These are phyloP conservation scores for Aspergillus nomiae DNA, from an alignment of 2,329 filamentous ascomycete species.

Conservation along the genomic window DNA sequence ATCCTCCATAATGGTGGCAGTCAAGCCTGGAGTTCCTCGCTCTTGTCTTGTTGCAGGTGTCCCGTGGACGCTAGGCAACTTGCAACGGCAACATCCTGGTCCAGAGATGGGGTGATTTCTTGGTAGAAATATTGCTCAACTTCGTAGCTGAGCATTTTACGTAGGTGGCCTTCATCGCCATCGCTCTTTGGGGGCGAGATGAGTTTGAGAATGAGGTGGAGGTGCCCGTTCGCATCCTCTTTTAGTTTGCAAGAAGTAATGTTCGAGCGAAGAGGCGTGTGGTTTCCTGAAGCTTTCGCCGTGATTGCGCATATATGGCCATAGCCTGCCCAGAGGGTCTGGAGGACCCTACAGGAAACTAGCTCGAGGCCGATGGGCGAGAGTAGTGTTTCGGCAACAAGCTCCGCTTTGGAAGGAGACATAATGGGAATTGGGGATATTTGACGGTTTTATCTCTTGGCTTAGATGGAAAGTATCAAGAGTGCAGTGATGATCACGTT, in stretches of 20 bases:
- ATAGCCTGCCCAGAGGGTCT: slow-evolving; percentile 53
- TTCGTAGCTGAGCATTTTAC: slow-evolving; percentile 68
- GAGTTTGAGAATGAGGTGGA: slow-evolving; percentile 59
- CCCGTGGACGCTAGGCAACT: slow-evolving; percentile 52
- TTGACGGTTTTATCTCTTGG: not conserved
- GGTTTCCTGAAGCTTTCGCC: slow-evolving; percentile 39
- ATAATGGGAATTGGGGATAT: not conserved
- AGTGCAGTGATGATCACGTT: not conserved
- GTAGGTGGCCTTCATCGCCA: slow-evolving; percentile 61
- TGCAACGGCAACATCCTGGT: slow-evolving; percentile 50
- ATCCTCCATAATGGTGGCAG: slow-evolving; percentile 62
- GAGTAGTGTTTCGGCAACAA: not conserved
- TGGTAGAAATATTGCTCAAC: slow-evolving; percentile 69
- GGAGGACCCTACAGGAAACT: slow-evolving; percentile 34
- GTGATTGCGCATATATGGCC: slow-evolving; percentile 59
- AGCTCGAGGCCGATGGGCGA: slow-evolving; percentile 22
- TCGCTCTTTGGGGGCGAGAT: slow-evolving; percentile 54
- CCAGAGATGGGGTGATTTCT: slow-evolving; percentile 55
- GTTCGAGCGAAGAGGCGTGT: not conserved
- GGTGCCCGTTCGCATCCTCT: slow-evolving; percentile 4
- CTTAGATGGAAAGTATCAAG: not conserved
- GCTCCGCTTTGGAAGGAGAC: not conserved
- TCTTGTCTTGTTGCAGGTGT: slow-evolving; percentile 20
- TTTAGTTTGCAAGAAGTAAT: not conserved
- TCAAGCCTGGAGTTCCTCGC: slow-evolving; percentile 35